Conservation (phyloP, 441 rosid genomes). For the Populus hybrid region DNA sequence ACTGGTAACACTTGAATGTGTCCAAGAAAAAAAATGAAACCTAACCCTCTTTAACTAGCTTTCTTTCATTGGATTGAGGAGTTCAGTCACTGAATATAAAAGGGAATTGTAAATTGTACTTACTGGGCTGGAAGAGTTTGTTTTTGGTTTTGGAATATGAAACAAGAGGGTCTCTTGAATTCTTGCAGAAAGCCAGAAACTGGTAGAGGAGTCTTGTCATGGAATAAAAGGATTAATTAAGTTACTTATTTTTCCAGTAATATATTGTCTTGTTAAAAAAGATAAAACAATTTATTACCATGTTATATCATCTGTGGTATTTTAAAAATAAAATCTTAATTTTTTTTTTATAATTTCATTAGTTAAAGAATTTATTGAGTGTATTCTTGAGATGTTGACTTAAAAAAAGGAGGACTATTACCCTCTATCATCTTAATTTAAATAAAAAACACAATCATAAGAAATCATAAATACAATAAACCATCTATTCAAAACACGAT, state of each 20-base stretch:
- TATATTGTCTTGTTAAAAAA: not conserved
- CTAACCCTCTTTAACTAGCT: slow-evolving; percentile 23
- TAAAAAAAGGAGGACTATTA: not conserved
- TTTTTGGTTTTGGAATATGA: not conserved
- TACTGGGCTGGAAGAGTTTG: not conserved
- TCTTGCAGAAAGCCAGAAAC: slow-evolving; percentile 2
- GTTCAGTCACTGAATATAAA: not conserved
- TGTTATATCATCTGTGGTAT: not conserved
- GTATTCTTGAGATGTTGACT: not conserved
- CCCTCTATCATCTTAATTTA: not conserved
- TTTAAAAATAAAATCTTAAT: too few relatives aligned
- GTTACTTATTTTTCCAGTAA: not conserved
- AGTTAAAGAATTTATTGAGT: not conserved
- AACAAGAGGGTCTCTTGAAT: slow-evolving; percentile 5
- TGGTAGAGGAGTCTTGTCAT: slow-evolving; percentile 5
- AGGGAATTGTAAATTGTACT: slow-evolving; percentile 9
- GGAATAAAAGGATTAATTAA: not conserved
- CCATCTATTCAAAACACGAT: too few relatives aligned
- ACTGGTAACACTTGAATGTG: slow-evolving; percentile 2
- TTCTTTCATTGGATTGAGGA: slow-evolving; percentile 18
- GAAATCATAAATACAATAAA: too few relatives aligned
- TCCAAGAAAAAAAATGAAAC: slow-evolving; percentile 11
- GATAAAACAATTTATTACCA: not conserved
- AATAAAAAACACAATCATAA: not conserved
- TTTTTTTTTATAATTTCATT: too few relatives aligned